Evolutionary conservation across 495 filamentous ascomycete genomes (phyloP), one percentile per base, ranked within the genome.

Genomic region (Hypomontagnella submonticulosa): DNA sequence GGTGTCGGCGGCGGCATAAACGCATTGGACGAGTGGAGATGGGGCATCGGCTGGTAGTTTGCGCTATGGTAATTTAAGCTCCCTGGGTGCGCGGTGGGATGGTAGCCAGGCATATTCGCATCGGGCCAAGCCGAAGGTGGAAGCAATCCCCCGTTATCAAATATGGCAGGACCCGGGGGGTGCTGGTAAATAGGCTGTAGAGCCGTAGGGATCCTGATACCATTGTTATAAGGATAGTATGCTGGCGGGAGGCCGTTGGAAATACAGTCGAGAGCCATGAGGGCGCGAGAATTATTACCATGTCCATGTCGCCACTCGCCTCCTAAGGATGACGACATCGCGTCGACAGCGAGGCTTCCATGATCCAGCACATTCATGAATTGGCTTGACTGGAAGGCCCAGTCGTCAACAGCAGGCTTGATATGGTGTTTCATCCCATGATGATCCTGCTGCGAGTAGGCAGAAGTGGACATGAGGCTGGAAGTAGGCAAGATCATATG

Each of bases 121-220:
- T 96, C 88, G 10, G 88, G 87, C 90, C 90, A 95, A 65, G 90
- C 89, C 12, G 88, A 86, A 2, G 73, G 68, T 37, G 90, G 91
- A 74, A 86, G 90, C 12, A 89, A 85, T 3, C 87, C 88, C 34
- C 85, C 86, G 30, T 87, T 87, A 59, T 91, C 91, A 13, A 89
- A 89, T 16, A 88, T 87, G 2, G 91, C 92, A 33, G 90, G 90
- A 5, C 89, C 87, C 27, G 88, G 76, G 42, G 83, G 83, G 32
- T 88, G 87, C 59, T 93, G 90, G 55, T 90, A 86, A 19, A 87
- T 83, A 8, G 90, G 88, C 5, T 90, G 89, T 10, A 92, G 72
- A 11, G 89, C 86, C 0, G 87, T 89, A 8, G 90, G 90, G 38
- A 91, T 76, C 53, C 83, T 81, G 50, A 83, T 74, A 20, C 77